Evolutionary conservation across 305 asterid genomes (phyloP).

Genomic region (Fraxinus sp.): DNA sequence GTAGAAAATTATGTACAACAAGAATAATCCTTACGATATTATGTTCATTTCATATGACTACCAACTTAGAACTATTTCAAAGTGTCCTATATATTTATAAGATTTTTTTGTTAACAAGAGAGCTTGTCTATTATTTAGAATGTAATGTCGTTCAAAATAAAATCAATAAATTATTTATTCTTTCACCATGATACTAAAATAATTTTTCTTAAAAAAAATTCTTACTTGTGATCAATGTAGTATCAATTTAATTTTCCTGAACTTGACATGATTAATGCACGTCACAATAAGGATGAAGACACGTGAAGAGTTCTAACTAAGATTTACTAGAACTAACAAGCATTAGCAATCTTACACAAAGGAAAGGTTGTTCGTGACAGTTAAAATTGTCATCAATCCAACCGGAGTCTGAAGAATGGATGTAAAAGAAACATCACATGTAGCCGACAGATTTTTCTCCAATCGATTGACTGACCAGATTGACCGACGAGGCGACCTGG

Average conservation of each 20-base stretch:
- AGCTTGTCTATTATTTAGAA: neutral
- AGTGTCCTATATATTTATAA: neutral
- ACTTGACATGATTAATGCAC: neutral
- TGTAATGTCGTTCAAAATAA: neutral
- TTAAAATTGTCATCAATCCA: neutral
- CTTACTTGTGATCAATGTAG: neutral
- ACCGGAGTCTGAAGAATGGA: neutral
- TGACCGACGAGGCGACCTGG: neutral
- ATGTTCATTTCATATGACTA: neutral
- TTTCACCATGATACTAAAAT: neutral
- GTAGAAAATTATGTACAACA: no score
- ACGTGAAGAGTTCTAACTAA: neutral
- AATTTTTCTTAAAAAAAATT: no score
- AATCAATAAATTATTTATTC: neutral
- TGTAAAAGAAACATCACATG: neutral
- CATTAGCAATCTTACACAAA: neutral
- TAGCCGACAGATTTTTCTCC: neutral
- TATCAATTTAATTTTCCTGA: neutral
- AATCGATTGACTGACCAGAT: neutral
- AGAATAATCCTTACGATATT: neutral
- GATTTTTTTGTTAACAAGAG: neutral
- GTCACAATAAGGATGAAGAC: neutral
- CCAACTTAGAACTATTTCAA: neutral
- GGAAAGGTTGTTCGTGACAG: neutral
- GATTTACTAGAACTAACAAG: neutral